Percentiles rank a stretch among this genome's conserved stretches.
phyloP scores from a whole-genome alignment of 176 grass and related monocot genomes.

The Luzula sylvatica region DNA sequence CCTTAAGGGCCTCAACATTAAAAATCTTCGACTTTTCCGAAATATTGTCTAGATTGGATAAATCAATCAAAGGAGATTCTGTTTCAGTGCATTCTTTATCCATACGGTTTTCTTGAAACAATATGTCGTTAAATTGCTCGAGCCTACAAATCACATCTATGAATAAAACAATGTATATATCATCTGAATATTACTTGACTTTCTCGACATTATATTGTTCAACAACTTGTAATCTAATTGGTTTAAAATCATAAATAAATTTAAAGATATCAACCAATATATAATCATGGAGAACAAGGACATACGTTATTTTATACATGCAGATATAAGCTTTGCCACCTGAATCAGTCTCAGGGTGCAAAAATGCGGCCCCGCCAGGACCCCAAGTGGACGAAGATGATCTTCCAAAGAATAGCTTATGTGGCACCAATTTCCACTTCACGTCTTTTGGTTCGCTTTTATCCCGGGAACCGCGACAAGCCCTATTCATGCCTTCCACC shows the following conservation, averaged over 20 bases:
- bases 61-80: conserved; percentile 46
- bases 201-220: too few species aligned
- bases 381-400: conserved; percentile 57
- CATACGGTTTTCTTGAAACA: conserved; percentile 78
- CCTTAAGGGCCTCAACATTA: conserved; percentile 68
- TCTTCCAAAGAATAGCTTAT: conserved; percentile 76
- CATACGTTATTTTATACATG: conserved; percentile 98
- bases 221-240: too few species aligned
- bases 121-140: conserved; percentile 90
- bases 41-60: conserved; percentile 39
- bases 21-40: conserved; percentile 50
- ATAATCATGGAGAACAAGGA: neutral
- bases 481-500: conserved; percentile 64
- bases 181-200: too few species aligned
- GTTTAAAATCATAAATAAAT: too few species aligned
- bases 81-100: conserved; percentile 23
- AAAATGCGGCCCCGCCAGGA: conserved; percentile 74
- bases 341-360: conserved; percentile 53
- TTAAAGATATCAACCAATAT: too few species aligned
- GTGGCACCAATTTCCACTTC: conserved; percentile 65
- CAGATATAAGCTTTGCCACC: conserved; percentile 50
- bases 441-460: conserved; percentile 47
- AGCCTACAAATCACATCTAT: conserved; percentile 37
- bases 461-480: conserved; percentile 62
- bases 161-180: conserved; percentile 5